These are phyloP conservation scores for Kodamaea fungicola DNA, from an alignment of 1,139 yeast genomes.

Conservation along the genomic window DNA sequence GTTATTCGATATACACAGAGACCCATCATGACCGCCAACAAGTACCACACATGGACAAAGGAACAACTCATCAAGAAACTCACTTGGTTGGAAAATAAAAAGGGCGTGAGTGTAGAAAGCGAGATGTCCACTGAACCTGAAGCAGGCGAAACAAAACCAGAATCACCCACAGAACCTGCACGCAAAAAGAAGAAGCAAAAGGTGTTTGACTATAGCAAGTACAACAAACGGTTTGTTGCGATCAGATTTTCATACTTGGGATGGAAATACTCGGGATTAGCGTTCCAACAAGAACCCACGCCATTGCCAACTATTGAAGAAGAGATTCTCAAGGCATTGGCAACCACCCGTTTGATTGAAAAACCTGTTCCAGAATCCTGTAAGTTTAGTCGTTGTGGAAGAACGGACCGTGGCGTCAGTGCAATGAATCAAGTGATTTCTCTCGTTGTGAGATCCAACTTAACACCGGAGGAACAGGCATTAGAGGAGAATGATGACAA, in stretches of 20 bases:
- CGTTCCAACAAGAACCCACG: slow-evolving; percentile 70
- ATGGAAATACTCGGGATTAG: slow-evolving; percentile 91
- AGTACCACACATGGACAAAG: slow-evolving; percentile 50
- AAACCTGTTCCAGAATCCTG: slow-evolving; percentile 59
- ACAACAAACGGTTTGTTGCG: slow-evolving; percentile 70
- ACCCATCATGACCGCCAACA: slow-evolving; percentile 4
- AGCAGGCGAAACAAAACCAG: too few relatives aligned
- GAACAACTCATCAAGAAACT: slow-evolving; percentile 50
- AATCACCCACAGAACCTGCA: background rate
- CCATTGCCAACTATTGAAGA: slow-evolving; percentile 88
- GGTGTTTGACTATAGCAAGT: slow-evolving; percentile 64
- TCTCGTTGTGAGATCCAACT: slow-evolving; percentile 65
- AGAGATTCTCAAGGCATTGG: slow-evolving; percentile 65
- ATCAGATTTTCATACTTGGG: slow-evolving; percentile 83
- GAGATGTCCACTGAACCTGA: too few relatives aligned
- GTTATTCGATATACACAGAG: slow-evolving; percentile 2
- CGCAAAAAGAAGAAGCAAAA: slow-evolving; percentile 30
- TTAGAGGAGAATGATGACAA: slow-evolving; percentile 51
- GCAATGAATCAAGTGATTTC: slow-evolving; percentile 96
- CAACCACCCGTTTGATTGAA: slow-evolving; percentile 63
- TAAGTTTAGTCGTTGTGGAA: slow-evolving; percentile 85
- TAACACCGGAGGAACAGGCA: slow-evolving; percentile 55
- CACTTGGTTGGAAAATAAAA: slow-evolving; percentile 40
- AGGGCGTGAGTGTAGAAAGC: too few relatives aligned
- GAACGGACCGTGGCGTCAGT: slow-evolving; percentile 96